Evolutionary conservation across 108 stramenopile species (phyloP).

Genomic region (Cylindrotheca closterium): DNA sequence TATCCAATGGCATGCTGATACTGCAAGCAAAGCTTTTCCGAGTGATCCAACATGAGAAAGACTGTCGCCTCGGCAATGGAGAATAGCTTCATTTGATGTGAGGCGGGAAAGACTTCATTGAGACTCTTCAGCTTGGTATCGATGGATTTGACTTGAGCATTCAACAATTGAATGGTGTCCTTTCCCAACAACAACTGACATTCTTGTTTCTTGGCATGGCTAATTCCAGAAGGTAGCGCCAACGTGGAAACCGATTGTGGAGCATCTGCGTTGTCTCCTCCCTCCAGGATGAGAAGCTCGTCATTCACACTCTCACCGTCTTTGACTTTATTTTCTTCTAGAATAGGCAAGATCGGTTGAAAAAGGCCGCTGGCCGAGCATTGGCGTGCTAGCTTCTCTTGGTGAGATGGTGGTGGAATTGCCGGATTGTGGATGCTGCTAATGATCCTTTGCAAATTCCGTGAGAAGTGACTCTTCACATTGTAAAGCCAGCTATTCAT

Average conservation of each 20-base stretch:
- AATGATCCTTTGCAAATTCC: conserved; percentile 4
- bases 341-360: conserved; percentile 56
- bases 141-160: conserved; percentile 40
- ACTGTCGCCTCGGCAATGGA: conserved; percentile 36
- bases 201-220: not conserved
- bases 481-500: conserved; percentile 32
- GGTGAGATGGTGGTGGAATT: not conserved
- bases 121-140: conserved; percentile 17
- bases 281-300: not conserved
- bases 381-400: not conserved
- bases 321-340: conserved; percentile 32
- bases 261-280: not conserved
- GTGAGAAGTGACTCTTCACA: conserved; percentile 9
- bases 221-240: not conserved
- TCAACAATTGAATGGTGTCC: conserved; percentile 39
- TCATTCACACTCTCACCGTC: not conserved
- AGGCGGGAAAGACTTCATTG: not conserved
- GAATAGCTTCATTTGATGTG: conserved; percentile 24
- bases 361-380: conserved; percentile 31
- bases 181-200: conserved; percentile 9
- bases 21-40: conserved; percentile 2
- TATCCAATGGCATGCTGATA: conserved; percentile 28
- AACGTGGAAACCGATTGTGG: not conserved
- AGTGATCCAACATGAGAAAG: conserved; percentile 27
- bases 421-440: conserved; percentile 27